Evolutionary conservation across 805 yeast species (phyloP), one percentile per base, ranked within the genome.

Genomic region (Starmera quercuum): DNA sequence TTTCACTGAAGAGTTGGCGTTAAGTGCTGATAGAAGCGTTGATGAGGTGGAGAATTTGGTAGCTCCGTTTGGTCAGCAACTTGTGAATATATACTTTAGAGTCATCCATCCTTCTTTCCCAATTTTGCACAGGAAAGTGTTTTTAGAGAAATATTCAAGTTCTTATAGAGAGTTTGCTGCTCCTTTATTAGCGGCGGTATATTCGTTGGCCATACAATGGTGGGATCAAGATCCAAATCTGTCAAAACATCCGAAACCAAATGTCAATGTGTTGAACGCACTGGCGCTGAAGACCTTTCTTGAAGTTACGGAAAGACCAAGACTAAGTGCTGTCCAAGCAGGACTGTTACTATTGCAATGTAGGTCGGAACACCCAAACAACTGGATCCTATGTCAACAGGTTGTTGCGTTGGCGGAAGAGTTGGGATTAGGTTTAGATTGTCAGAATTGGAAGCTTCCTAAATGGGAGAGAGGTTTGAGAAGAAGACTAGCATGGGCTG

Each of bases 401-500:
- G 84, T 90, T 16, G 88, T 85, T 6, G 82, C 95, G 0, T 58
- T 88, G 14, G 79, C 96, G 1, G 96, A 90, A 56, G 95, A 90
- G 45, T 63, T 90, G 13, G 97, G 97, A 0, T 63, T 90, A 9
- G 95, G 95, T 0, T 65, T 85, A n/a, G 90, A 88, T 51, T 88
- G 97, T 49, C 77, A 81, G 37, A 73, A 71, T 42, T 90, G 98
- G 98, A 78, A 83, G 48, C 60, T 90, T 23, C 97, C 97, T 0
- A 79, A 81, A 46, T 92, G 97, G 97, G 98, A 90, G 52, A 68
- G 95, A 32, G 94, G 95, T 6, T 60, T 90, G 31, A 68, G 98
- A 33, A 73, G 85, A 46, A 66, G 97, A 38, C 59, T 90, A 31
- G 95, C 97, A 1, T 90, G 98, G 97, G 97, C 97, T 0, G 92